A percentile compares a stretch with the other conserved stretches of the same genome.
Conservation (phyloP, 768 basidiomycete genomes). For the Leucocoprinus leucothites region DNA sequence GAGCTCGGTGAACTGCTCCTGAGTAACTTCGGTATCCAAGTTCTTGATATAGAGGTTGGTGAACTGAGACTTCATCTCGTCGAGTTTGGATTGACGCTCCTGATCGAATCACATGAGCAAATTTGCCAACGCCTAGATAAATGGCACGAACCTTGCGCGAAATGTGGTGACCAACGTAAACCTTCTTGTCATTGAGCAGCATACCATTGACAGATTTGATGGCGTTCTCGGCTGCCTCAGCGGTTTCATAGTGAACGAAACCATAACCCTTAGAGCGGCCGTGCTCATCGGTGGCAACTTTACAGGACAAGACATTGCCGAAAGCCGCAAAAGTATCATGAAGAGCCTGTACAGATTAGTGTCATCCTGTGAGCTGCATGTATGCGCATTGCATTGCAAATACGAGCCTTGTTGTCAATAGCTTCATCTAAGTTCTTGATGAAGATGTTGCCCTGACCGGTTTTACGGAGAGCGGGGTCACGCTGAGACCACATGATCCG, state of each 20-base stretch:
- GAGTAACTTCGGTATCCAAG: constrained; percentile 76
- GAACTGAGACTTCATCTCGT: constrained; percentile 96
- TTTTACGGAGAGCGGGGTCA: constrained; percentile 98
- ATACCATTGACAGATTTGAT: constrained; percentile 99
- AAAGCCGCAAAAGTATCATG: constrained; percentile 99
- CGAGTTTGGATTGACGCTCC: constrained; percentile 98
- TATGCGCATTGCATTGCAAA: neutral
- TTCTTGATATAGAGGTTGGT: constrained; percentile 99
- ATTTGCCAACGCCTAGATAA: neutral
- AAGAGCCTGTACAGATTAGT: constrained; percentile 63
- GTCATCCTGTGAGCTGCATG: neutral
- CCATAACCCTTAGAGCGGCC: constrained; percentile 97
- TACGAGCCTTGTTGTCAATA: constrained; percentile 91
- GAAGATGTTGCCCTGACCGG: constrained; percentile 99
- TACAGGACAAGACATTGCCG: constrained; percentile 98
- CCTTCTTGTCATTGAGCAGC: constrained; percentile 99
- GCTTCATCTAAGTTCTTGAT: constrained; percentile 98
- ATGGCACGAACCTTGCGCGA: constrained; percentile 75
- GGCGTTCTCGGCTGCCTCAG: constrained; percentile 91
- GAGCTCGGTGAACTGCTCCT: constrained; percentile 83
- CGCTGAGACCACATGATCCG: constrained; percentile 99
- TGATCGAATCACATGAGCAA: constrained; percentile 21
- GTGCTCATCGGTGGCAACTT: constrained; percentile 95
- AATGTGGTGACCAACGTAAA: constrained; percentile 96
- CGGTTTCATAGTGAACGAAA: constrained; percentile 98